These are phyloP conservation scores for Spiromastix sp. DNA, from an alignment of 2,329 filamentous ascomycete species.

Conservation along the genomic window DNA sequence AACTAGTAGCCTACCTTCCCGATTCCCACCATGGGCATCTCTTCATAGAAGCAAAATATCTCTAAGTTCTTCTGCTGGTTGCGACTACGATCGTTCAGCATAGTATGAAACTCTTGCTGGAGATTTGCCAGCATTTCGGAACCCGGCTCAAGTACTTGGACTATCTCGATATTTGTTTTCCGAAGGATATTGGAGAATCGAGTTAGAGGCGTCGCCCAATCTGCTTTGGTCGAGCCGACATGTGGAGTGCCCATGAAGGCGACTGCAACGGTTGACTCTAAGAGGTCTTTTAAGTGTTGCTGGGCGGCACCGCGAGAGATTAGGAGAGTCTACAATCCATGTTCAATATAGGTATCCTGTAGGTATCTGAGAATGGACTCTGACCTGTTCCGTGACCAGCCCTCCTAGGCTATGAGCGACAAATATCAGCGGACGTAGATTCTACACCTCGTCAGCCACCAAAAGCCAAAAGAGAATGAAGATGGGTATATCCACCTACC, in stretches of 20 bases:
- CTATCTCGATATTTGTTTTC: background rate
- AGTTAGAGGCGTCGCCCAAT: slow-evolving; percentile 2
- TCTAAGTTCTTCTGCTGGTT: background rate
- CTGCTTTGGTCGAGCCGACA: slow-evolving; percentile 6
- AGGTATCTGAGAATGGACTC: slow-evolving; percentile 2
- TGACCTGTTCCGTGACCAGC: slow-evolving; percentile 16
- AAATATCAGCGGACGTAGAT: slow-evolving; percentile 16
- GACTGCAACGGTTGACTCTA: slow-evolving; percentile 7
- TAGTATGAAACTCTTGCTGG: background rate
- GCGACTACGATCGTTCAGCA: background rate
- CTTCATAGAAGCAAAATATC: background rate
- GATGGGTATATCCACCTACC: background rate
- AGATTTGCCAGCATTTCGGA: background rate
- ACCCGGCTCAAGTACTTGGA: background rate
- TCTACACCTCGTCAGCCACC: background rate
- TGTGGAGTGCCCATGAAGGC: slow-evolving; percentile 14
- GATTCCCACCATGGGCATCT: background rate
- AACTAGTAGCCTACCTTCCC: no score
- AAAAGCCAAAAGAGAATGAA: background rate
- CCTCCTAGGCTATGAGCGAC: slow-evolving; percentile 18
- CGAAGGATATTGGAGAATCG: no score
- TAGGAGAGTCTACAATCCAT: background rate
- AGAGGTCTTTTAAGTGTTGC: background rate
- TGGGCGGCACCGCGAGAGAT: background rate
- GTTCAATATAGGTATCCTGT: background rate